Evolutionary conservation across 2,329 filamentous ascomycete species (phyloP).

Genomic region (Neofusicoccum umdonicola): DNA sequence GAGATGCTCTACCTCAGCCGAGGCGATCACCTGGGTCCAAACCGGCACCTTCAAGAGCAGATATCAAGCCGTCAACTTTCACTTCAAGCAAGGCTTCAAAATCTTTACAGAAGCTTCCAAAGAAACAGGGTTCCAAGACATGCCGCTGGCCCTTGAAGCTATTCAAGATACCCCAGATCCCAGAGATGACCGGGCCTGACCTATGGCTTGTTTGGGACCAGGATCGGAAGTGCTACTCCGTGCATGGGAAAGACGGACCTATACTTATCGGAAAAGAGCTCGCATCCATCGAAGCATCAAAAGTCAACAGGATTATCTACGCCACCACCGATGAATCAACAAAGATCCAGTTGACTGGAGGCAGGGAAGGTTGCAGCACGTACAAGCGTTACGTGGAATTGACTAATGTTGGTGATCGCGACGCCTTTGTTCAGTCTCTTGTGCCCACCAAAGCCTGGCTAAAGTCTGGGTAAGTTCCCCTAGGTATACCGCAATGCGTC

Average conservation of each 20-base stretch:
- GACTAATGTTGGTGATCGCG: background rate
- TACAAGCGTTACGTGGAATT: constrained; percentile 1
- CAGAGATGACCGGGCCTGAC: background rate
- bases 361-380: background rate
- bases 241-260: background rate
- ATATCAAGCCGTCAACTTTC: background rate
- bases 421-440: background rate
- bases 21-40: background rate
- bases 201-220: background rate
- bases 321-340: background rate
- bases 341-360: background rate
- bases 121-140: background rate
- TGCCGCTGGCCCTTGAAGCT: background rate
- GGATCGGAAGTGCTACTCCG: background rate
- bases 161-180: background rate
- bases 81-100: background rate
- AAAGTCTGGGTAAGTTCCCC: background rate
- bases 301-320: background rate
- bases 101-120: background rate
- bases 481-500: too few species aligned
- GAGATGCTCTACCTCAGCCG: background rate
- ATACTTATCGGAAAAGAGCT: background rate
- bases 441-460: background rate
- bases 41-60: background rate
- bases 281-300: background rate